Base-by-base conservation (phyloP, 768 basidiomycete genomes). In the Collybia nuda region DNA sequence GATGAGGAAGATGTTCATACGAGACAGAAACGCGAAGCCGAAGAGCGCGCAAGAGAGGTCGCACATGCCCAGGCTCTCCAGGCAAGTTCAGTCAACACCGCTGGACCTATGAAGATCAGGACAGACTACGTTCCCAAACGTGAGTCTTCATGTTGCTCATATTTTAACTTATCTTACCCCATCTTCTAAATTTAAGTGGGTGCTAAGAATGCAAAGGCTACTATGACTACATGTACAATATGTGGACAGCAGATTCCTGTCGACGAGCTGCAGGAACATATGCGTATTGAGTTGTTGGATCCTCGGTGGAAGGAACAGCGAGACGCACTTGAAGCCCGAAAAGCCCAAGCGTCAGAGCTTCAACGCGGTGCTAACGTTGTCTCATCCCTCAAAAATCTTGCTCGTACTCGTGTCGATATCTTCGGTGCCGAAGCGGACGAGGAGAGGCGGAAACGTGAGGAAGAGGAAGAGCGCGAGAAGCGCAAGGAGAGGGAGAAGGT, bases 251-350 rank as follows among this genome's bases (percentile, higher is more conserved):
- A 93, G 68, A 90, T 99, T 32, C 88, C 97, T 22, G 88, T 95
- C 60, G 90, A 97, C 70, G 96, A 98, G 66, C 74, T 98, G 40
- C 84, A 96, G 58, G 95, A 98, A 65, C 97, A 98, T 67, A 94
- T 98, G 84, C 91, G 97, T 59, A 98, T 98, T 64, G 97, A 99
- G 66, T 69, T 98, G 54, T 81, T 99, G 58, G 97, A 99, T 70
- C 97, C 97, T 37, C 85, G 88, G 66, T 99, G 96, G 95, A 98
- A 98, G 68, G 93, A 94, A 55, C 93, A 96, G 66, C 89, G 96
- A 56, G 88, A 93, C 61, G 80, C 73, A 9, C 71, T 95, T 60
- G 97, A 99, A 66, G 81, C 87, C 28, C 89, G 95, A 66, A 92
- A 93, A 64, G 88, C 90, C 5, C 89, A 93, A 63, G 86, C 90